A percentile compares a stretch with the other conserved stretches of the same genome.
phyloP scores from a whole-genome alignment of 139 green algal genomes.

The Chlamydomonas sp. region DNA sequence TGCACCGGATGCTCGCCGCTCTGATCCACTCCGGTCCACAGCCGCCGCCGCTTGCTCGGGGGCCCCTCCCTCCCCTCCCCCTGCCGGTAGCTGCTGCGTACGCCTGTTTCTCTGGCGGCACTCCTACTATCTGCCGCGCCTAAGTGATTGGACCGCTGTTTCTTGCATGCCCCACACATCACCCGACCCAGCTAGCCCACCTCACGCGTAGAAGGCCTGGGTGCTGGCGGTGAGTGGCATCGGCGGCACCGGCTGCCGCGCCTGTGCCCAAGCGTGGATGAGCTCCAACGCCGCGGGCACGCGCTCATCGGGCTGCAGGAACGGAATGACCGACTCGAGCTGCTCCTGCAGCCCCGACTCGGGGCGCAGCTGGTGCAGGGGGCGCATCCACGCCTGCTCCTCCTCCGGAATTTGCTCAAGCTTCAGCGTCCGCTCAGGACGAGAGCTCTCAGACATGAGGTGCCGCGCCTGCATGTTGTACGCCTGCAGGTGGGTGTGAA shows the following conservation, averaged over 20 bases:
- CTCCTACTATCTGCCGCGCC: no score
- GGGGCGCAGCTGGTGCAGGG: neutral
- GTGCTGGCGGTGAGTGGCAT: neutral
- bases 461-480: neutral
- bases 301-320: neutral
- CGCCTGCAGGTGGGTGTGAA: neutral
- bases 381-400: neutral
- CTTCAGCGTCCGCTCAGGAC: neutral
- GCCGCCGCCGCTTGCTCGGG: no score
- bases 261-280: neutral
- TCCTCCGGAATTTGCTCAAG: slow-evolving; percentile 1
- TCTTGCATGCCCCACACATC: no score
- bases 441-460: neutral
- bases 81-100: no score
- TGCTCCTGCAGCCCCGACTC: neutral
- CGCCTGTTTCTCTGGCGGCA: no score
- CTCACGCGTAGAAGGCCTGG: neutral
- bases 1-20: no score
- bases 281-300: neutral
- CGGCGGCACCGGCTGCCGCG: neutral
- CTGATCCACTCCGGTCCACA: no score
- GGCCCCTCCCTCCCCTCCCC: no score
- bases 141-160: no score
- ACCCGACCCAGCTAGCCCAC: no score
- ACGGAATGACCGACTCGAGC: neutral